These are phyloP conservation scores for Noccaea bulbosa DNA, from an alignment of 345 rosid genomes.

Conservation along the genomic window DNA sequence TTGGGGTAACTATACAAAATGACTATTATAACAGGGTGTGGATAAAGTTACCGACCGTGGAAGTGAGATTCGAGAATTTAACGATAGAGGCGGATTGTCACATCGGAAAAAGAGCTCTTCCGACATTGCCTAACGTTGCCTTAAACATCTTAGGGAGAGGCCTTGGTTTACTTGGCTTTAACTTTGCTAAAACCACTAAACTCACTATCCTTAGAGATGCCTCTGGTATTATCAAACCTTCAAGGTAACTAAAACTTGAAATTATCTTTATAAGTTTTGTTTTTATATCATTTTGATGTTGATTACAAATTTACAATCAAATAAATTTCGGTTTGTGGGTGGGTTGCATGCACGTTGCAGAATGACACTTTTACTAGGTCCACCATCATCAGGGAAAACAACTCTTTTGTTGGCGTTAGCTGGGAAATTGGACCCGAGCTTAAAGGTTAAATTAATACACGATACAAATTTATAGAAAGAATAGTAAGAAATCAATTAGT, in stretches of 20 bases:
- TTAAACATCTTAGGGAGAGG: slow-evolving; percentile 69
- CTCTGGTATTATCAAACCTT: slow-evolving; percentile 77
- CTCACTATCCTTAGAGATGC: slow-evolving; percentile 80
- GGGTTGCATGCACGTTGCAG: slow-evolving; percentile 36
- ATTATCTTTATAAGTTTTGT: not conserved
- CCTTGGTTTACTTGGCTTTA: slow-evolving; percentile 61
- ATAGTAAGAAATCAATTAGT: too few relatives aligned
- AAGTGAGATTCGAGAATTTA: slow-evolving; percentile 73
- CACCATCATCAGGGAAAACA: slow-evolving; percentile 94
- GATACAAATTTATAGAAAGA: not conserved
- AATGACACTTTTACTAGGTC: slow-evolving; percentile 78
- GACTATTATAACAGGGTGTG: slow-evolving; percentile 64
- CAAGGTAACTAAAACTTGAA: slow-evolving; percentile 52
- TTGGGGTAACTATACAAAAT: not conserved
- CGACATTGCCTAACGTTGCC: slow-evolving; percentile 74
- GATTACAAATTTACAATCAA: not conserved
- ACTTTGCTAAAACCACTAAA: slow-evolving; percentile 58
- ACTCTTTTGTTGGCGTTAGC: slow-evolving; percentile 80
- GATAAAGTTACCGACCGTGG: slow-evolving; percentile 76
- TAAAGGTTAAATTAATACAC: slow-evolving; percentile 51
- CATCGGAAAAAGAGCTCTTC: slow-evolving; percentile 87
- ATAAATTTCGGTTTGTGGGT: slow-evolving; percentile 19
- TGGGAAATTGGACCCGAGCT: slow-evolving; percentile 68
- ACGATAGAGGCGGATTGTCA: slow-evolving; percentile 80
- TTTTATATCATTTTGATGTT: slow-evolving; percentile 3